A percentile compares a stretch with the other conserved stretches of the same genome.
These are phyloP conservation scores for Chrysanthemum seticuspe DNA, from an alignment of 129 eudicot species.

Conservation along the genomic window DNA sequence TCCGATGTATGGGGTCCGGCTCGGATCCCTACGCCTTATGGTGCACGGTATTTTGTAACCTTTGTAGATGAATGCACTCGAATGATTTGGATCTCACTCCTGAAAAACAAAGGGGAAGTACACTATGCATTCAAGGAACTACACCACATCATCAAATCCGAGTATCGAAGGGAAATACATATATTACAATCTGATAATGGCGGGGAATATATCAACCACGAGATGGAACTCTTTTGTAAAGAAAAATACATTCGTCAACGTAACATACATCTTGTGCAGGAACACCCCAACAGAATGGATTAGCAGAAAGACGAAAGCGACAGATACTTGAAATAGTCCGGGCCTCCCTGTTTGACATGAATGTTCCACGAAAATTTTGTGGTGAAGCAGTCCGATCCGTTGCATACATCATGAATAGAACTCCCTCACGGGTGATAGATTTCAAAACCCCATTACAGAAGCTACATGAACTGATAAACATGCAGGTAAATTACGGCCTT, in stretches of 20 bases:
- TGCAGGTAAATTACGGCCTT: no score
- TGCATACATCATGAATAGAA: background rate
- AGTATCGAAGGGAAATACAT: background rate
- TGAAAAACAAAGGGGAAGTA: background rate
- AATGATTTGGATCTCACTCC: background rate
- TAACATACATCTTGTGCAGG: background rate
- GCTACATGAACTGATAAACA: background rate
- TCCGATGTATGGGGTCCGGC: background rate
- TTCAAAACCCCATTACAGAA: background rate
- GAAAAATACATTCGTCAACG: background rate
- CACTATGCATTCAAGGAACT: background rate
- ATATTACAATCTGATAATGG: background rate
- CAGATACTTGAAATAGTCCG: background rate
- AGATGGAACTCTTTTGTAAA: background rate
- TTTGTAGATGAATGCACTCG: background rate
- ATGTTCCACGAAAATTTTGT: background rate
- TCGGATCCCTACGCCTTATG: background rate
- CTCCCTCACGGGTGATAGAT: background rate
- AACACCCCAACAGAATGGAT: background rate
- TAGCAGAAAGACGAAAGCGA: background rate
- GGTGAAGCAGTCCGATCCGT: background rate
- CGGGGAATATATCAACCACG: background rate
- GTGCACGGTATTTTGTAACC: background rate
- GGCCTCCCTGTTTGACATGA: background rate
- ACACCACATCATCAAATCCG: background rate